Percentiles rank a stretch among this genome's conserved stretches.
These are phyloP conservation scores for Volvariella surrecta DNA, from an alignment of 1,284 basidiomycete genomes.

Conservation along the genomic window DNA sequence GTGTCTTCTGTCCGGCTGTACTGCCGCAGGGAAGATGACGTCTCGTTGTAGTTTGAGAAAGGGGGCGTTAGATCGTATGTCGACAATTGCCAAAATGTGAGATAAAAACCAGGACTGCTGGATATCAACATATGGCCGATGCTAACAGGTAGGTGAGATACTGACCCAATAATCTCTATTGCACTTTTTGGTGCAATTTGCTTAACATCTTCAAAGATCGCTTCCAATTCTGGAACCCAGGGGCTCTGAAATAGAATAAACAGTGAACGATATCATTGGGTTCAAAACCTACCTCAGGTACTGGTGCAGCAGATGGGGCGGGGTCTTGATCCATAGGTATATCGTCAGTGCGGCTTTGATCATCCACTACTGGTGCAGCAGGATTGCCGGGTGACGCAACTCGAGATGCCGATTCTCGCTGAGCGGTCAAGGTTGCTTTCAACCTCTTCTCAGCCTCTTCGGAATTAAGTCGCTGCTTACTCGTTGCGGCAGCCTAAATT, in stretches of 20 bases:
- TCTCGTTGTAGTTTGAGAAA: slow-evolving; percentile 59
- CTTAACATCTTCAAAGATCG: slow-evolving; percentile 63
- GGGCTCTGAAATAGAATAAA: slow-evolving; percentile 38
- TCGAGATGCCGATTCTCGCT: slow-evolving; percentile 55
- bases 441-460: slow-evolving; percentile 71
- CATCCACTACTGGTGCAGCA: slow-evolving; percentile 21
- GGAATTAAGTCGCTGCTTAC: slow-evolving; percentile 49
- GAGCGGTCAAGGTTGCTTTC: slow-evolving; percentile 67
- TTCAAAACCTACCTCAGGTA: slow-evolving; percentile 25
- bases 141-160: slow-evolving; percentile 2
- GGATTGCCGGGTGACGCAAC: slow-evolving; percentile 46
- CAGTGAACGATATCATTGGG: slow-evolving; percentile 7
- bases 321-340: slow-evolving; percentile 42
- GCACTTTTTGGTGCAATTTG: slow-evolving; percentile 59
- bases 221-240: slow-evolving; percentile 67
- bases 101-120: slow-evolving; percentile 76
- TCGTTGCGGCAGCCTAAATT: slow-evolving; percentile 44
- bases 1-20: slow-evolving; percentile 57
- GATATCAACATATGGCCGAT: slow-evolving; percentile 4
- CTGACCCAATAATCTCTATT: slow-evolving; percentile 66
- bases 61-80: slow-evolving; percentile 82
- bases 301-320: slow-evolving; percentile 14
- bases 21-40: slow-evolving; percentile 45
- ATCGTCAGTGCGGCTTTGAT: slow-evolving; percentile 33
- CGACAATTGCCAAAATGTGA: slow-evolving; percentile 93